Conservation (phyloP, 2,329 filamentous ascomycete species). For the Ophiostoma sp. region DNA sequence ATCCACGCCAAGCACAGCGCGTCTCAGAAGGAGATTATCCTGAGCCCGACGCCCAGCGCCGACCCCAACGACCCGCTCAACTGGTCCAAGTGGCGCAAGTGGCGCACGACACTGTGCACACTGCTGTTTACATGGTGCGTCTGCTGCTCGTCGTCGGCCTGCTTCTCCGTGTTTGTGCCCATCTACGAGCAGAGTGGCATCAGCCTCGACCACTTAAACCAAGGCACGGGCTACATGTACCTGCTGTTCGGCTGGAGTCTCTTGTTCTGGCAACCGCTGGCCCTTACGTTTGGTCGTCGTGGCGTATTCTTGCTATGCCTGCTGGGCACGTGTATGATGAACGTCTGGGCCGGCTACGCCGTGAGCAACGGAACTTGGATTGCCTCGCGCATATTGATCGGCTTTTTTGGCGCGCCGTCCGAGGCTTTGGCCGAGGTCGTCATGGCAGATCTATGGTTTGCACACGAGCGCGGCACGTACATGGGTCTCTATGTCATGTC, state of each 20-base stretch:
- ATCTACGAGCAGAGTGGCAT: slow-evolving; percentile 49
- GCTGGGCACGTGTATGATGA: slow-evolving; percentile 37
- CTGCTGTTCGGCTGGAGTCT: slow-evolving; percentile 47
- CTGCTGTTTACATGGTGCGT: slow-evolving; percentile 18
- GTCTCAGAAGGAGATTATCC: slow-evolving; percentile 13
- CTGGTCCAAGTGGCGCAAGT: slow-evolving; percentile 38
- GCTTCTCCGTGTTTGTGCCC: slow-evolving; percentile 52
- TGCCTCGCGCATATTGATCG: slow-evolving; percentile 46
- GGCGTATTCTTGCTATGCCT: slow-evolving; percentile 33
- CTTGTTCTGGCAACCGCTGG: slow-evolving; percentile 50
- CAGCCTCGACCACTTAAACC: slow-evolving; percentile 47
- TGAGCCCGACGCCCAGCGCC: slow-evolving; percentile 16
- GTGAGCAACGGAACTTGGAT: slow-evolving; percentile 45
- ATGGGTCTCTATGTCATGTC: slow-evolving; percentile 47
- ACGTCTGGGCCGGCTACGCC: slow-evolving; percentile 42
- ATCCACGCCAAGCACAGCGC: slow-evolving; percentile 12
- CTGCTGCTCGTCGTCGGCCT: slow-evolving; percentile 41
- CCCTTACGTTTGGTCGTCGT: slow-evolving; percentile 45
- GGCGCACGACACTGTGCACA: neutral
- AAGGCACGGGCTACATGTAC: slow-evolving; percentile 50
- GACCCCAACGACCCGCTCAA: slow-evolving; percentile 32
- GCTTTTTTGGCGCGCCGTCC: slow-evolving; percentile 47
- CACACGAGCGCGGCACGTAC: slow-evolving; percentile 37
- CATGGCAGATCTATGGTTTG: slow-evolving; percentile 28
- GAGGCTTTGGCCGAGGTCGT: slow-evolving; percentile 47